A percentile compares a stretch with the other conserved stretches of the same genome.
These are phyloP conservation scores for Colletotrichum liaoningense DNA, from an alignment of 2,329 filamentous ascomycete genomes.

Conservation along the genomic window DNA sequence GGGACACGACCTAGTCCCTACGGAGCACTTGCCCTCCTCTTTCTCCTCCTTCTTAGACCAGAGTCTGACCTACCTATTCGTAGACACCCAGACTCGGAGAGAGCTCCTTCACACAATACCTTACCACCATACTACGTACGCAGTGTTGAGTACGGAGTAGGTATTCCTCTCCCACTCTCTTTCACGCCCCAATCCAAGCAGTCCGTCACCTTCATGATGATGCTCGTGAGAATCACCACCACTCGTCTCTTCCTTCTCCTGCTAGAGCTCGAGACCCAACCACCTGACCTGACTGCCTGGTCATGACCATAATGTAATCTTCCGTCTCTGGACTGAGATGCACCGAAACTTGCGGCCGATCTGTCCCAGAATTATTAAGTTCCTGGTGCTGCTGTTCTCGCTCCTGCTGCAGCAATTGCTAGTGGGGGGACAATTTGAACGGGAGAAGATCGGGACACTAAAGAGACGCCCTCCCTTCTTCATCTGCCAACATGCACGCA, in stretches of 20 bases:
- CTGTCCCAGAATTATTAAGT: conserved; percentile 15
- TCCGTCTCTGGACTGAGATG: conserved; percentile 2
- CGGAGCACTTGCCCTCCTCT: background rate
- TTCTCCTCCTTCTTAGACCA: background rate
- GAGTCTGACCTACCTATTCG: no score
- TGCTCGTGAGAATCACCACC: conserved; percentile 4
- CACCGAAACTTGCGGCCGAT: conserved; percentile 33
- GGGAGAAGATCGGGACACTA: conserved; percentile 3
- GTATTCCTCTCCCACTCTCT: background rate
- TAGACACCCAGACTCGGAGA: background rate
- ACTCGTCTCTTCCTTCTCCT: conserved; percentile 2
- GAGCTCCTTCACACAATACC: background rate
- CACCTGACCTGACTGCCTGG: background rate
- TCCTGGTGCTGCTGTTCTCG: background rate
- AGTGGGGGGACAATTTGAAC: background rate
- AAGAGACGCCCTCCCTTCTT: background rate
- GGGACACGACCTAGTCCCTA: background rate
- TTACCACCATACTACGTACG: no score
- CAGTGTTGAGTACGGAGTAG: no score
- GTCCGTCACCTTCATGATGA: background rate
- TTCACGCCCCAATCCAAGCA: background rate
- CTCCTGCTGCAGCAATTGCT: background rate
- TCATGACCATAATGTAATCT: background rate
- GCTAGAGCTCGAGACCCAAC: background rate
- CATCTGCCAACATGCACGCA: background rate